Percentiles rank a stretch among this genome's conserved stretches.
phyloP scores from a whole-genome alignment of 805 yeast species.

The Saccharomycopsis sp. region DNA sequence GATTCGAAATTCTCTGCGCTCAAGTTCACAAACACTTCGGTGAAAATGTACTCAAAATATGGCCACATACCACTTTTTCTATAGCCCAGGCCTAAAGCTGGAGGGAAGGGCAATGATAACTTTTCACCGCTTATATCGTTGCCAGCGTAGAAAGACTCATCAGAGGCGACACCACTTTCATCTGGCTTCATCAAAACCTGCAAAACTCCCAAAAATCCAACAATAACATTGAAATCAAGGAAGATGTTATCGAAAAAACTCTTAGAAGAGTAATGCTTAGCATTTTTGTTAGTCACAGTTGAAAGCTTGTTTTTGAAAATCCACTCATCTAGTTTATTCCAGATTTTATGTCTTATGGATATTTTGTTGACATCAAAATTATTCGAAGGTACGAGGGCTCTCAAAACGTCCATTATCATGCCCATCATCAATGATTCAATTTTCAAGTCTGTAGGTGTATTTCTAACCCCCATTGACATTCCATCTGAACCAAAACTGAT shows the following conservation, averaged over 20 bases:
- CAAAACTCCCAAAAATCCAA: slow-evolving; percentile 54
- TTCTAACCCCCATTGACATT: background rate
- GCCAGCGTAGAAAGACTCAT: slow-evolving; percentile 28
- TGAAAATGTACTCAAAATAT: slow-evolving; percentile 63
- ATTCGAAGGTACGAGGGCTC: slow-evolving; percentile 9
- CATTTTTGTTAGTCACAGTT: slow-evolving; percentile 10
- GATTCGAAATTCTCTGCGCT: slow-evolving; percentile 26
- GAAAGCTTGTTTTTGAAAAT: slow-evolving; percentile 18
- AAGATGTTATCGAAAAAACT: slow-evolving; percentile 27
- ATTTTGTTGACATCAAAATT: background rate
- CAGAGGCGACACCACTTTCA: slow-evolving; percentile 25
- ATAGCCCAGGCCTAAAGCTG: slow-evolving; percentile 49
- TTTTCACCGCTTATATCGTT: slow-evolving; percentile 22
- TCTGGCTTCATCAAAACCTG: slow-evolving; percentile 27
- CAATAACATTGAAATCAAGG: slow-evolving; percentile 42
- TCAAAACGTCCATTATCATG: slow-evolving; percentile 11
- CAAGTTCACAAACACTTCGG: slow-evolving; percentile 48
- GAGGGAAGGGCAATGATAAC: slow-evolving; percentile 44
- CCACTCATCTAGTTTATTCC: slow-evolving; percentile 18
- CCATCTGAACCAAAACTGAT: slow-evolving; percentile 1
- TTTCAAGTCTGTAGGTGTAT: background rate
- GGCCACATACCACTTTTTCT: slow-evolving; percentile 69
- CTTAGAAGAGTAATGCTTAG: slow-evolving; percentile 11
- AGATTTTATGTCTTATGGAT: slow-evolving; percentile 5
- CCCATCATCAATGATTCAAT: slow-evolving; percentile 19